A percentile compares a stretch with the other conserved stretches of the same genome.
phyloP scores from a whole-genome alignment of 331 rosid genomes.

The Erythrophleum ivorense region DNA sequence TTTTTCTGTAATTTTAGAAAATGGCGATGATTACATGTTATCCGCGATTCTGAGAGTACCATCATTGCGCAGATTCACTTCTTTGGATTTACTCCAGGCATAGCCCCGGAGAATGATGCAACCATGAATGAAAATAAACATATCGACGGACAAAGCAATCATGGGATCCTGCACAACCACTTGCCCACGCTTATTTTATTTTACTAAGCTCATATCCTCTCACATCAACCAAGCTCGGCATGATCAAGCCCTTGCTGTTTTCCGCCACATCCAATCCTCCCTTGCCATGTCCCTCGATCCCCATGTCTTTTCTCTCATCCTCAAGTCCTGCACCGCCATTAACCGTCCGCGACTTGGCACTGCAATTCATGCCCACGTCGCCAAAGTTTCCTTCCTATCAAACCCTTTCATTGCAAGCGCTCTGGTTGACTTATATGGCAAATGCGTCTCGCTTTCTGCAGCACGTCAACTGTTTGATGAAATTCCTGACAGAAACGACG shows the following conservation, averaged over 20 bases:
- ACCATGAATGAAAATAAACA: background rate
- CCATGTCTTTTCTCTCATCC: slow-evolving; percentile 64
- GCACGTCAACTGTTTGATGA: slow-evolving; percentile 61
- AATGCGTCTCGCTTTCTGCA: slow-evolving; percentile 43
- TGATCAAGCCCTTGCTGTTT: slow-evolving; percentile 51
- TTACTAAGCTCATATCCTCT: slow-evolving; percentile 53
- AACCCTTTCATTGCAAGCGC: slow-evolving; percentile 53
- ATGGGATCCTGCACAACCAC: slow-evolving; percentile 47
- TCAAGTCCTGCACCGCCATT: slow-evolving; percentile 60
- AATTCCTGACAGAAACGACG: slow-evolving; percentile 53
- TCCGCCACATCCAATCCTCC: slow-evolving; percentile 56
- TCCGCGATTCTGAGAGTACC: slow-evolving; percentile 72
- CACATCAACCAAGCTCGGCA: slow-evolving; percentile 52
- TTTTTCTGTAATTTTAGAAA: too few species aligned
- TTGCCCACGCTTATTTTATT: slow-evolving; percentile 44
- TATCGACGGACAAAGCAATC: background rate
- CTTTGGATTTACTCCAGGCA: background rate
- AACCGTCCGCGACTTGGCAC: slow-evolving; percentile 52
- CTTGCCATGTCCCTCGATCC: slow-evolving; percentile 54
- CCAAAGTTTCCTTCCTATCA: slow-evolving; percentile 49
- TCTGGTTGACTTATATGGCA: slow-evolving; percentile 56
- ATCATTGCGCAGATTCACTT: background rate
- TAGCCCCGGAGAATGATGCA: background rate
- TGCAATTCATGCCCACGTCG: slow-evolving; percentile 55
- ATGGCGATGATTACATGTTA: slow-evolving; percentile 65